Percentiles rank a stretch among this genome's conserved stretches.
Evolutionary conservation across 805 yeast species (phyloP).

Genomic region (Lipomyces mesembrius): DNA sequence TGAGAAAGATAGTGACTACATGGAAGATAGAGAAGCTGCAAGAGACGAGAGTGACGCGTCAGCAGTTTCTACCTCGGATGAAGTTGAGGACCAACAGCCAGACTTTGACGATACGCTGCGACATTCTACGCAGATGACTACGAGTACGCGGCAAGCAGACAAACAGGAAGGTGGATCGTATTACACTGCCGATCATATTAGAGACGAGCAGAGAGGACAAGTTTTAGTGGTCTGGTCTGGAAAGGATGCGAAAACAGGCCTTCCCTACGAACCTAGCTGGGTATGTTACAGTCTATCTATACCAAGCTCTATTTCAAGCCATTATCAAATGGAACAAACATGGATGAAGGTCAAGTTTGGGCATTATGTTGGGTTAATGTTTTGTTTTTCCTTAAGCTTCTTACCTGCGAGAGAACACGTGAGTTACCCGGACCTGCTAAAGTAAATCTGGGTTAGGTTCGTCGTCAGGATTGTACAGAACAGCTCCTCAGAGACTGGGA

Average conservation of each 20-base stretch:
- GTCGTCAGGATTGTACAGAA: constrained; percentile 13
- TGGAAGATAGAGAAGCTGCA: not conserved
- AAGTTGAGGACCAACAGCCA: not conserved
- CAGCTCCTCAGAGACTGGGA: constrained; percentile 15
- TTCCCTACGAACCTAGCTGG: constrained; percentile 21
- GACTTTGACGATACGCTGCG: not conserved
- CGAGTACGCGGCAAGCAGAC: no score
- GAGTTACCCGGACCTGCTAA: constrained; percentile 9
- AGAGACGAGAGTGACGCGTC: constrained; percentile 9
- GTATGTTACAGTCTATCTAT: constrained; percentile 9
- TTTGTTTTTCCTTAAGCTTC: not conserved
- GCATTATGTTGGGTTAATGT: not conserved
- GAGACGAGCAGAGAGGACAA: constrained; percentile 8
- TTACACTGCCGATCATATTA: constrained; percentile 12
- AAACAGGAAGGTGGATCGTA: not conserved
- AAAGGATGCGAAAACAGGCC: constrained; percentile 15
- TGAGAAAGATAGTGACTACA: not conserved
- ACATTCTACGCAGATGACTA: constrained; percentile 5
- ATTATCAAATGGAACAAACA: not conserved
- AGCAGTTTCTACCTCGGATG: not conserved
- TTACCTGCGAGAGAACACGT: not conserved
- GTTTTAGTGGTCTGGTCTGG: constrained; percentile 20
- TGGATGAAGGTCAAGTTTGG: not conserved
- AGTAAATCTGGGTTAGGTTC: constrained; percentile 6
- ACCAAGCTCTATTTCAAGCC: not conserved